These are phyloP conservation scores for Xylaria telfairii DNA, from an alignment of 495 filamentous ascomycete genomes.

Conservation along the genomic window DNA sequence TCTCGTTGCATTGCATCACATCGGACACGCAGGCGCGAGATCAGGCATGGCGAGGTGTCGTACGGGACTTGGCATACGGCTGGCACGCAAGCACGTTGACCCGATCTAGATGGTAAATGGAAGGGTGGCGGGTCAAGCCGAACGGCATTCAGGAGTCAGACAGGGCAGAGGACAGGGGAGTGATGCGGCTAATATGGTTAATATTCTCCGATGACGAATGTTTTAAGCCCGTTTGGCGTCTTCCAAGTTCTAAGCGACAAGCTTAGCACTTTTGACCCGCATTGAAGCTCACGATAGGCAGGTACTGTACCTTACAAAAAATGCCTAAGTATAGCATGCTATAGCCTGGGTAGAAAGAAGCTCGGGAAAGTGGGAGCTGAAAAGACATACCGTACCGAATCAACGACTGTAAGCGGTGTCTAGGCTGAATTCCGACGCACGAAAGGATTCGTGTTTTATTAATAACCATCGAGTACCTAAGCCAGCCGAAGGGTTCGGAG, in stretches of 20 bases:
- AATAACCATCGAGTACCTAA: neutral
- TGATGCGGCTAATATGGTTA: constrained; percentile 26
- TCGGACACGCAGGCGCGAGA: constrained; percentile 20
- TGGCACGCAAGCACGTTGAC: constrained; percentile 15
- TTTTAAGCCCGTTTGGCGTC: neutral
- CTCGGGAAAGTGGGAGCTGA: neutral
- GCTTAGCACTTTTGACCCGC: neutral
- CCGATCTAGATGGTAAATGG: constrained; percentile 15
- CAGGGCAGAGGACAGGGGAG: neutral
- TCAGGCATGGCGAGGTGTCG: constrained; percentile 15
- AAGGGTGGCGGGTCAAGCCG: constrained; percentile 13
- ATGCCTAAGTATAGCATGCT: neutral
- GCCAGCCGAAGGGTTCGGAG: neutral
- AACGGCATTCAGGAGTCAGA: neutral
- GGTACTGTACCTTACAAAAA: neutral
- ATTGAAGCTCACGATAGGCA: neutral
- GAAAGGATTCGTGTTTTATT: neutral
- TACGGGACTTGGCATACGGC: neutral
- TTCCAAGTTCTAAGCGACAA: constrained; percentile 14
- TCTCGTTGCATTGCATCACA: constrained; percentile 21
- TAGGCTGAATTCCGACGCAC: neutral
- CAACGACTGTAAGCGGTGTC: neutral
- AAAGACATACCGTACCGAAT: neutral
- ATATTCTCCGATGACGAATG: constrained; percentile 21
- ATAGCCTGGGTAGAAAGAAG: neutral